phyloP scores from a whole-genome alignment of 331 rosid species.

The Quercus phellos region DNA sequence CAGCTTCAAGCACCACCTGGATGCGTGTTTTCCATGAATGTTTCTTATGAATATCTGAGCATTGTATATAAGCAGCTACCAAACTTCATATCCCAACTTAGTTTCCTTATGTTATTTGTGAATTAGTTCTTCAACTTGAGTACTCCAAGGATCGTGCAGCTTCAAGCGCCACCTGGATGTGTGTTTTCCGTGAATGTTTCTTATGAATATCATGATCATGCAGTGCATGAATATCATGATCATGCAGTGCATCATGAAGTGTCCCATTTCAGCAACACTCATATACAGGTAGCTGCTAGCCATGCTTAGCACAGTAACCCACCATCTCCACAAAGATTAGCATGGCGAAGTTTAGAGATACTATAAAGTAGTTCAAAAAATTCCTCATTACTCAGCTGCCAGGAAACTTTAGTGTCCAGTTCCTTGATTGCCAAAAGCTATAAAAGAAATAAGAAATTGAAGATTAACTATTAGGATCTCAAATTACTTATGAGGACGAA shows the following conservation, averaged over 20 bases:
- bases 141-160: conserved; percentile 80
- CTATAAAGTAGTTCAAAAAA: conserved; percentile 56
- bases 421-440: conserved; percentile 78
- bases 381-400: conserved; percentile 49
- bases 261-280: conserved; percentile 66
- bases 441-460: conserved; percentile 1
- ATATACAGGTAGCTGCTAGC: conserved; percentile 53
- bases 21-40: conserved; percentile 65
- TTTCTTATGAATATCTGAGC: conserved; percentile 35
- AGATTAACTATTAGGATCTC: neutral
- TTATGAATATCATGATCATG: conserved; percentile 45
- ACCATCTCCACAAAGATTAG: conserved; percentile 52
- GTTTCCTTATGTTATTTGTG: neutral
- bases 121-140: conserved; percentile 22
- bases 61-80: neutral
- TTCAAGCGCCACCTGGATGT: conserved; percentile 61
- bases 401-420: conserved; percentile 47
- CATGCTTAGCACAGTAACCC: conserved; percentile 74
- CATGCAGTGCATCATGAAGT: conserved; percentile 68
- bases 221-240: conserved; percentile 48
- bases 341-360: conserved; percentile 55
- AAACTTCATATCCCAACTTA: neutral
- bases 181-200: conserved; percentile 57
- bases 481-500: neutral
- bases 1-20: conserved; percentile 67